Evolutionary conservation across 495 filamentous ascomycete genomes (phyloP).

Genomic region (Extremus antarcticus): DNA sequence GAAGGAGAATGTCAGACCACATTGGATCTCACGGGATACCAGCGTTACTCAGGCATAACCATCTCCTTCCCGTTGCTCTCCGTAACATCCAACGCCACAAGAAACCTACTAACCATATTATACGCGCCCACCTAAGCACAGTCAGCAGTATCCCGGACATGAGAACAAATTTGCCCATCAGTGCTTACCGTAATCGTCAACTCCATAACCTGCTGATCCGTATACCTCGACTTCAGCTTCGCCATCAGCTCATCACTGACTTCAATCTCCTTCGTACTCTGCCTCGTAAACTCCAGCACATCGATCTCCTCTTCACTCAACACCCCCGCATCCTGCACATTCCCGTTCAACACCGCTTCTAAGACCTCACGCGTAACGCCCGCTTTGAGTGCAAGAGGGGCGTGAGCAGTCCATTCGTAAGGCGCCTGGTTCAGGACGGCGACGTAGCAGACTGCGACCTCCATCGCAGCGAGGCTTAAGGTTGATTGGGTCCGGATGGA

Average conservation of each 20-base stretch:
- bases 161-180: too few relatives aligned
- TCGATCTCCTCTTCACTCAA: conserved; percentile 22
- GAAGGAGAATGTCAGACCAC: too few relatives aligned
- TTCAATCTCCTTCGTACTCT: conserved; percentile 25
- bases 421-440: conserved; percentile 29
- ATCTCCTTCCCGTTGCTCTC: conserved; percentile 39
- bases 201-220: conserved; percentile 34
- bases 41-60: conserved; percentile 14
- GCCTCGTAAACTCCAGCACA: conserved; percentile 27
- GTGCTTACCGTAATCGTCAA: conserved; percentile 58
- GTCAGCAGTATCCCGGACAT: too few relatives aligned
- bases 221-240: conserved; percentile 43
- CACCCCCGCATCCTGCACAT: conserved; percentile 2
- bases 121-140: too few relatives aligned
- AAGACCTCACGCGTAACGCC: conserved; percentile 44
- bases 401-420: conserved; percentile 30
- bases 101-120: conserved; percentile 76
- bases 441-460: conserved; percentile 30
- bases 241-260: conserved; percentile 25
- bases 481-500: conserved; percentile 27
- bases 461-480: conserved; percentile 20
- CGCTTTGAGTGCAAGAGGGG: conserved; percentile 23
- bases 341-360: conserved; percentile 27
- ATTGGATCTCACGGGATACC: too few relatives aligned
- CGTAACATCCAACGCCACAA: conserved; percentile 73